Conservation (phyloP, 768 basidiomycete genomes). For the Termitomyces sp. region DNA sequence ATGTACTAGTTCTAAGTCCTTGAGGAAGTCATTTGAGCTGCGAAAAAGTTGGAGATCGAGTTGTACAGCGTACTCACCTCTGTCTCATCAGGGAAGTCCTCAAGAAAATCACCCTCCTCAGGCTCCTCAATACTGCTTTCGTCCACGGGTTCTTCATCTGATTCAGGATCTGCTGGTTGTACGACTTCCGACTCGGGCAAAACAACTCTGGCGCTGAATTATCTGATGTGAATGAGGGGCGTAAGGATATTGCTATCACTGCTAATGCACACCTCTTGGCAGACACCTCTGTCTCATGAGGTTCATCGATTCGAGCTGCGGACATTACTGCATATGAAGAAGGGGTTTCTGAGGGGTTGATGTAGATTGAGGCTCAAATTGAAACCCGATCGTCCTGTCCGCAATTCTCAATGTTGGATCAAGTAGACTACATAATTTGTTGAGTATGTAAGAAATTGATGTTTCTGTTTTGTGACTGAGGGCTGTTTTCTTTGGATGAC, state of each 20-base stretch:
- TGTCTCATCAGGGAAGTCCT: conserved; percentile 79
- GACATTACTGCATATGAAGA: not conserved
- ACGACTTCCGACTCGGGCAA: conserved; percentile 37
- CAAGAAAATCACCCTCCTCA: conserved; percentile 68
- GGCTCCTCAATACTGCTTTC: conserved; percentile 36
- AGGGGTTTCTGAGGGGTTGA: not conserved
- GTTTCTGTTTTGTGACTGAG: too few species aligned
- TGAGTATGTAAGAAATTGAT: too few species aligned
- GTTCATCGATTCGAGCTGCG: not conserved
- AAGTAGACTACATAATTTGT: too few species aligned
- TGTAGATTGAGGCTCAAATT: too few species aligned
- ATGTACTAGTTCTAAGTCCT: conserved; percentile 90
- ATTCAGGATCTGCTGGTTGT: conserved; percentile 30
- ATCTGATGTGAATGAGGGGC: not conserved
- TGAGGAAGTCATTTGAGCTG: conserved; percentile 7
- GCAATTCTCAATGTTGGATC: too few species aligned
- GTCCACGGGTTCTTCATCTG: conserved; percentile 41
- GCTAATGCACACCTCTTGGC: conserved; percentile 9
- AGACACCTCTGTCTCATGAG: not conserved
- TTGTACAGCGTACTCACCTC: conserved; percentile 48
- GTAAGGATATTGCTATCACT: not conserved
- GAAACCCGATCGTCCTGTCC: too few species aligned
- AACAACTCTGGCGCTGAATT: conserved; percentile 42
- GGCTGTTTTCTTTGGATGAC: too few species aligned
- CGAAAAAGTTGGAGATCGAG: not conserved